A percentile compares a stretch with the other conserved stretches of the same genome.
These are phyloP conservation scores for Pythium oligandrum DNA, from an alignment of 352 stramenopile species.

Conservation along the genomic window DNA sequence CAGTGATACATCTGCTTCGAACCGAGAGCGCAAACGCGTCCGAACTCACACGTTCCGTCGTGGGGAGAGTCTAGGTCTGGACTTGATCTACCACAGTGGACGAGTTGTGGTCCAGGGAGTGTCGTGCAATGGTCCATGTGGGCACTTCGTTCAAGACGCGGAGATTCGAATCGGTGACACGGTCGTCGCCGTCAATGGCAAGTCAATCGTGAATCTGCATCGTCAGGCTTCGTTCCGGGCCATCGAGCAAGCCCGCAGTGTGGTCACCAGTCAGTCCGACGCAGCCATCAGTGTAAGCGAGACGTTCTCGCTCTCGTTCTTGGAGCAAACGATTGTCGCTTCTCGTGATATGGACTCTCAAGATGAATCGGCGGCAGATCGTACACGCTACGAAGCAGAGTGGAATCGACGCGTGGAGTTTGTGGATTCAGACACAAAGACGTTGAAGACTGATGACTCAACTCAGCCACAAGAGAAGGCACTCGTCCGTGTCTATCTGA, in stretches of 20 bases:
- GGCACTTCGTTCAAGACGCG: slow-evolving; percentile 49
- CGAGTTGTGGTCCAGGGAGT: slow-evolving; percentile 76
- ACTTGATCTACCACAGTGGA: slow-evolving; percentile 75
- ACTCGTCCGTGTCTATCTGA: slow-evolving; percentile 69
- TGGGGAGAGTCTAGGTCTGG: slow-evolving; percentile 60
- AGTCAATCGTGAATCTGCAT: slow-evolving; percentile 80
- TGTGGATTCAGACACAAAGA: slow-evolving; percentile 30
- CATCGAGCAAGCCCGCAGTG: slow-evolving; percentile 58
- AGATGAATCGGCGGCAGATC: no score
- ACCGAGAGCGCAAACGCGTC: slow-evolving; percentile 23
- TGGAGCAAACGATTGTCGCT: slow-evolving; percentile 39
- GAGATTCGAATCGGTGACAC: slow-evolving; percentile 77
- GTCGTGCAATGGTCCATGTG: slow-evolving; percentile 57
- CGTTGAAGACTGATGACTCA: slow-evolving; percentile 7
- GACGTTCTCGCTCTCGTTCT: slow-evolving; percentile 65
- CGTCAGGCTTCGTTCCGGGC: slow-evolving; percentile 71
- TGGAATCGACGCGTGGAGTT: slow-evolving; percentile 85
- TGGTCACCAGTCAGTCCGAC: slow-evolving; percentile 17
- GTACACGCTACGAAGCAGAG: slow-evolving; percentile 51
- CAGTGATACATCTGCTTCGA: slow-evolving; percentile 1
- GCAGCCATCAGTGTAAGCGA: neutral
- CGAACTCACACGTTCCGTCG: slow-evolving; percentile 56
- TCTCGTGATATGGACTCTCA: neutral
- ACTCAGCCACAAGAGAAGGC: slow-evolving; percentile 27
- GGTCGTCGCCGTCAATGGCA: slow-evolving; percentile 67